Evolutionary conservation across 2,329 filamentous ascomycete genomes (phyloP), one percentile per base, ranked within the genome.

Genomic region (Stachybotrys echinatus): DNA sequence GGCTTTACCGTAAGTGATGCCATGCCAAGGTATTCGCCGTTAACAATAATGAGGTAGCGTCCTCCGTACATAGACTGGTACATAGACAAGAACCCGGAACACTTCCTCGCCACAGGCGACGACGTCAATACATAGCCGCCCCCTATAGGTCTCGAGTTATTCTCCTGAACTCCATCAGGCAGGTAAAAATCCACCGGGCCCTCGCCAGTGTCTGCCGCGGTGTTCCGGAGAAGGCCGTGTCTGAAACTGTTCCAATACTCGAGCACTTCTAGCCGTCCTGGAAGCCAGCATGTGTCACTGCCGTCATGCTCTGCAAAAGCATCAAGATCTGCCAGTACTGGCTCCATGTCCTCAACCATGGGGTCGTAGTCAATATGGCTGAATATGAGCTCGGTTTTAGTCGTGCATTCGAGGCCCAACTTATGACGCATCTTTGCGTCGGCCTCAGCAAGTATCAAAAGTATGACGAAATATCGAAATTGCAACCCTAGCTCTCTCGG

Each of bases 381-480:
- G n/a, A 54, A 45, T 12, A 45, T 51, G 12, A 53, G 23, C 4
- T 48, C 47, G 12, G 47, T 34, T 17, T 50, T 42, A 23, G 51
- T 34, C 4, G 46, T 47, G 19, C 47, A 43, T n/a, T 62, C 19
- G 57, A 67, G 46, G 52, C 54, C 55, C 56, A 66, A 50, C 22
- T 66, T 60, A 47, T 61, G 52, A 31, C 63, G 63, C 2, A 65
- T 60, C 31, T 57, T 61, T 20, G 63, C 62, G 50, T 69, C 70
- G 17, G 67, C 67, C 47, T 63, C 65, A 6, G 65, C 60, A 43
- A 60, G 51, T 6, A 62, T 55, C 51, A 58, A 50, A n/a, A 60
- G 49, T 31, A 57, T 23, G 31, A 59, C 48, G 31, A 61, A 58
- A 12, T 53, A 50, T 14, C 49, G 50, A 48, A 60, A 61, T 48